Percentiles rank a stretch among this genome's conserved stretches.
phyloP scores from a whole-genome alignment of 2,329 filamentous ascomycete species.

The Cadophora sp. region DNA sequence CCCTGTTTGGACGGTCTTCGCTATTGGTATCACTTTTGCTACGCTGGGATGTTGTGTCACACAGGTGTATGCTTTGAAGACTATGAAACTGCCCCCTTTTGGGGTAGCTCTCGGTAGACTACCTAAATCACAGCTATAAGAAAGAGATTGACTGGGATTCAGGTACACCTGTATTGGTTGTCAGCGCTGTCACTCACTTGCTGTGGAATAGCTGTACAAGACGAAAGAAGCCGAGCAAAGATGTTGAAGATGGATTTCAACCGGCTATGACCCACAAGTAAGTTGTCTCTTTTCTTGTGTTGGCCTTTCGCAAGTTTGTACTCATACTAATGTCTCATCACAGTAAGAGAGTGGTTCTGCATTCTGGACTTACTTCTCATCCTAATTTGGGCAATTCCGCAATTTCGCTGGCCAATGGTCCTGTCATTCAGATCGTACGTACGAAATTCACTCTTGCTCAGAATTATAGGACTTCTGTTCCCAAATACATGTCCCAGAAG shows the following conservation, averaged over 20 bases:
- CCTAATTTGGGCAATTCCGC: not conserved
- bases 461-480: too few relatives aligned
- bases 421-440: conserved; percentile 6
- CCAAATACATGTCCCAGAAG: too few relatives aligned
- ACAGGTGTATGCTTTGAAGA: conserved; percentile 7
- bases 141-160: not conserved
- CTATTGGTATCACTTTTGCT: conserved; percentile 12
- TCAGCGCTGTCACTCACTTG: conserved; percentile 18
- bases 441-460: not conserved
- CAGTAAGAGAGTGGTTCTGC: not conserved
- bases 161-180: conserved; percentile 22
- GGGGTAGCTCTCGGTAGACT: conserved; percentile 6
- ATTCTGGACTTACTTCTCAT: not conserved
- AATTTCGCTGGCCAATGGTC: not conserved
- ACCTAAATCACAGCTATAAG: not conserved
- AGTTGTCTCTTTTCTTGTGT: not conserved
- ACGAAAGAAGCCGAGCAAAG: not conserved
- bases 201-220: not conserved
- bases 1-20: conserved; percentile 16
- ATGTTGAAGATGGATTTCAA: conserved; percentile 5
- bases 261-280: not conserved
- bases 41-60: conserved; percentile 12
- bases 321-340: not conserved
- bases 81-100: conserved; percentile 15
- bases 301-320: too few relatives aligned